phyloP scores from a whole-genome alignment of 208 protist genomes.

The Crithidia brevicula region DNA sequence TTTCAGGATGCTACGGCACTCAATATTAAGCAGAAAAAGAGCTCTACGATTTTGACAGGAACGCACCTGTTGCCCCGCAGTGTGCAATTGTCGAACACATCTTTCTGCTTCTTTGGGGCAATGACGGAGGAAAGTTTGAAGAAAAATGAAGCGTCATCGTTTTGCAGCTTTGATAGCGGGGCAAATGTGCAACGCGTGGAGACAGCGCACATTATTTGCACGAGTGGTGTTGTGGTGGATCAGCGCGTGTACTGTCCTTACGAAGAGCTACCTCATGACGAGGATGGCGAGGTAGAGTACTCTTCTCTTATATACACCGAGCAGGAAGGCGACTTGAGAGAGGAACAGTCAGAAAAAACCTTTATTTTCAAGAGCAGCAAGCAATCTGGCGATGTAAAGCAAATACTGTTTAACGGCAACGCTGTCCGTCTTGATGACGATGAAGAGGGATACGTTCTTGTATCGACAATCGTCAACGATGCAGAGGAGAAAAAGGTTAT shows the following conservation, averaged over 20 bases:
- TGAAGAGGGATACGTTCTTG: slow-evolving; percentile 48
- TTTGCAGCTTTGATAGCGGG: slow-evolving; percentile 64
- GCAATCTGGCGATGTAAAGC: slow-evolving; percentile 23
- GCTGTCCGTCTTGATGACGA: slow-evolving; percentile 43
- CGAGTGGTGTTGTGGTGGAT: slow-evolving; percentile 50
- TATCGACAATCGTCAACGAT: slow-evolving; percentile 38
- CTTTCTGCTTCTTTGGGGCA: slow-evolving; percentile 44
- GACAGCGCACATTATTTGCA: slow-evolving; percentile 49
- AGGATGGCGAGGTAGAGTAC: slow-evolving; percentile 27
- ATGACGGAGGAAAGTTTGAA: slow-evolving; percentile 14
- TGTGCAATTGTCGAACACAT: slow-evolving; percentile 42
- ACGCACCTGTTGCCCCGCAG: slow-evolving; percentile 18
- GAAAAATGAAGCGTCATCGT: neutral
- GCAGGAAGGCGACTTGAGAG: neutral
- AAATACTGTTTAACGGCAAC: slow-evolving; percentile 57
- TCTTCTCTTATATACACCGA: slow-evolving; percentile 8
- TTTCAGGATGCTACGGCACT: slow-evolving; percentile 29
- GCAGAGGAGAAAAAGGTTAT: slow-evolving; percentile 25
- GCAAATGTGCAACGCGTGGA: slow-evolving; percentile 37
- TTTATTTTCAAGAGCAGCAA: slow-evolving; percentile 32
- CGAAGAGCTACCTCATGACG: slow-evolving; percentile 23
- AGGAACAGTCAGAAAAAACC: slow-evolving; percentile 14
- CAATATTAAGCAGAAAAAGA: slow-evolving; percentile 14
- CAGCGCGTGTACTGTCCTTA: slow-evolving; percentile 51
- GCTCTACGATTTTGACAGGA: neutral